Evolutionary conservation across 108 stramenopile species (phyloP), one percentile per base, ranked within the genome.

Genomic region (Aurantiochytrium sp.): DNA sequence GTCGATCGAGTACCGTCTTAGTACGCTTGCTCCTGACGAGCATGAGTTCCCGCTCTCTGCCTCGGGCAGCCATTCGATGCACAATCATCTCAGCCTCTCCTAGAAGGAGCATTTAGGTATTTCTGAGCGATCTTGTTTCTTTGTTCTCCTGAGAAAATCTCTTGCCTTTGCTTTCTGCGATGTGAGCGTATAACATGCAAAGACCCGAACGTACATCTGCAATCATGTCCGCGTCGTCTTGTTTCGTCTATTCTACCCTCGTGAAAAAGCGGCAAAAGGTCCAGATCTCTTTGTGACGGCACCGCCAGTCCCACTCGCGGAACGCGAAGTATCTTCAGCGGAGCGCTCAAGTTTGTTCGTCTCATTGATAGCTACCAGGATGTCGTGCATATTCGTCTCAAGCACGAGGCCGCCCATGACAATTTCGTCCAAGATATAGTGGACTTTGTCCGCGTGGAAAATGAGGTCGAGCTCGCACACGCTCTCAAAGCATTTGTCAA

Each of bases 391-490:
- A 93, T 98, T 99, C 18, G 98, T 99, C 90, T 99, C 99, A 87
- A 99, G 91, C 25, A 99, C 99, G 98, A 99, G 98, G 23, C 99
- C 98, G 21, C 97, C 99, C 98, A 99, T 99, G 44, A 99, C 98
- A 69, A 99, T 98, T 89, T 99, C 99, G 60, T 95, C 94, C 4
- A 95, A 57, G 28, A 95, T 94, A 87, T 94, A 94, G 87, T 95
- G 93, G 8, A 94, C 91, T 44, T 96, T 94, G 94, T 99, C 98
- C 47, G 96, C 96, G 92, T 98, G 98, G 90, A 99, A 99, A 83
- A 99, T 99, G 29, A 99, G 94, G 90, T 99, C 98, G 89, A 99
- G 92, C 93, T 99, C 99, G 91, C 99, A 99, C 0, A 99, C 99
- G 94, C 98, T 98, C 91, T 98, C 98, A 93, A 99, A 99, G 91